These are phyloP conservation scores for Dothideomycetes sp. DNA, from an alignment of 2,329 filamentous ascomycete species.

Conservation along the genomic window DNA sequence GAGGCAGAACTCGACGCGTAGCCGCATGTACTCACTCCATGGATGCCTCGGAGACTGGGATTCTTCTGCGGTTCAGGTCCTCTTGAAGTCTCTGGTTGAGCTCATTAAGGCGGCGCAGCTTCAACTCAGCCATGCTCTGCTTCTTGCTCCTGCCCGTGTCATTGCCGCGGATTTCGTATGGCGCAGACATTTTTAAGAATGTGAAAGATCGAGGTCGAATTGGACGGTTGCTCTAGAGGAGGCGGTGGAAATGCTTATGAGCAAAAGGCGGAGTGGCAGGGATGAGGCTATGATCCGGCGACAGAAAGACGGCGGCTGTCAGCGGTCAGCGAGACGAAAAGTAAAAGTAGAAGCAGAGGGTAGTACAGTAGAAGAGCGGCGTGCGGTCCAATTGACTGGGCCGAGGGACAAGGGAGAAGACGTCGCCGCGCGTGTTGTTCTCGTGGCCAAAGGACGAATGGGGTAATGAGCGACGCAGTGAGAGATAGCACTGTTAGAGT, in stretches of 20 bases:
- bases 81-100: conserved; percentile 93
- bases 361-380: conserved; percentile 6
- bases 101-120: conserved; percentile 90
- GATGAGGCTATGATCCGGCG: background rate
- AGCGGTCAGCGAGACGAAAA: conserved; percentile 14
- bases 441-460: conserved; percentile 10
- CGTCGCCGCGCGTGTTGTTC: conserved; percentile 10
- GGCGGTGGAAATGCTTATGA: background rate
- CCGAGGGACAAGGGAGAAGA: conserved; percentile 4
- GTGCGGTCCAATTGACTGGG: conserved; percentile 13
- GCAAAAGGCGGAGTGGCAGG: conserved; percentile 1
- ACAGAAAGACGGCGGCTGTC: conserved; percentile 8
- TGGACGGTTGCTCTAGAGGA: conserved; percentile 1
- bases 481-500: conserved; percentile 4
- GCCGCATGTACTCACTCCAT: conserved; percentile 35
- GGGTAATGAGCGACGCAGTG: conserved; percentile 13
- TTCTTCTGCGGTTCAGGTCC: conserved; percentile 88
- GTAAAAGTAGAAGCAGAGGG: background rate
- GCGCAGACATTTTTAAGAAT: conserved; percentile 44
- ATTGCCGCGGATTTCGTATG: conserved; percentile 57
- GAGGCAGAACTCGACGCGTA: background rate
- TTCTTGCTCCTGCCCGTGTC: conserved; percentile 78
- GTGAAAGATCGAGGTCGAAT: background rate
- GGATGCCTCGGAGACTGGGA: conserved; percentile 89
- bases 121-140: conserved; percentile 98